Conservation (phyloP, 2,329 filamentous ascomycete genomes). For the Corynespora cassiicola region DNA sequence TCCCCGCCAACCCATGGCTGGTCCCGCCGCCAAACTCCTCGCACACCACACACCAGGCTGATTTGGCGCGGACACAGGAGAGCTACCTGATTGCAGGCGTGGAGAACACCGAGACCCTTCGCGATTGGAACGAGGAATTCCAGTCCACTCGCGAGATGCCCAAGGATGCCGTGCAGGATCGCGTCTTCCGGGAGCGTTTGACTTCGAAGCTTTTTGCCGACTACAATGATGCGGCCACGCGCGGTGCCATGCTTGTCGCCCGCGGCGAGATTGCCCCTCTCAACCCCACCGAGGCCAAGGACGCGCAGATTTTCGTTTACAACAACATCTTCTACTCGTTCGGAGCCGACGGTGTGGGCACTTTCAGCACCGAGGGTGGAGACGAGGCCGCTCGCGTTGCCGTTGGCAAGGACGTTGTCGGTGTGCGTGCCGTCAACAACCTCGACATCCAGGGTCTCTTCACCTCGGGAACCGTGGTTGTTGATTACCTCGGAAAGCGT, state of each 20-base stretch:
- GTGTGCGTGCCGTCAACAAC: conserved; percentile 95
- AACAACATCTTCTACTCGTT: conserved; percentile 99
- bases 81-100: conserved; percentile 87
- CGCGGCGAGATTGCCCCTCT: conserved; percentile 90
- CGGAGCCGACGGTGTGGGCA: conserved; percentile 94
- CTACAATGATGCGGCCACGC: conserved; percentile 93
- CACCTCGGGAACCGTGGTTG: conserved; percentile 93
- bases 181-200: conserved; percentile 92
- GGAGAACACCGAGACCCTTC: conserved; percentile 90
- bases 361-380: conserved; percentile 93
- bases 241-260: conserved; percentile 90
- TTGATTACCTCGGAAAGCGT: conserved; percentile 96
- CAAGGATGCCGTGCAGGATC: conserved; percentile 91
- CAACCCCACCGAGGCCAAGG: conserved; percentile 89
- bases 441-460: conserved; percentile 94
- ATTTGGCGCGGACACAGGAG: conserved; percentile 90
- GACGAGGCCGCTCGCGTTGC: conserved; percentile 96
- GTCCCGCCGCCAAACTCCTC: conserved; percentile 73
- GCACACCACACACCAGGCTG: conserved; percentile 75
- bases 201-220: conserved; percentile 97
- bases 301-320: conserved; percentile 98
- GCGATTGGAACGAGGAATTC: conserved; percentile 99
- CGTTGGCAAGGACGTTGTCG: conserved; percentile 94
- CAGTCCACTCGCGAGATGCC: conserved; percentile 95
- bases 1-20: conserved; percentile 90